Evolutionary conservation across 495 filamentous ascomycete genomes (phyloP).

Genomic region (Tuber microsphaerosporum): DNA sequence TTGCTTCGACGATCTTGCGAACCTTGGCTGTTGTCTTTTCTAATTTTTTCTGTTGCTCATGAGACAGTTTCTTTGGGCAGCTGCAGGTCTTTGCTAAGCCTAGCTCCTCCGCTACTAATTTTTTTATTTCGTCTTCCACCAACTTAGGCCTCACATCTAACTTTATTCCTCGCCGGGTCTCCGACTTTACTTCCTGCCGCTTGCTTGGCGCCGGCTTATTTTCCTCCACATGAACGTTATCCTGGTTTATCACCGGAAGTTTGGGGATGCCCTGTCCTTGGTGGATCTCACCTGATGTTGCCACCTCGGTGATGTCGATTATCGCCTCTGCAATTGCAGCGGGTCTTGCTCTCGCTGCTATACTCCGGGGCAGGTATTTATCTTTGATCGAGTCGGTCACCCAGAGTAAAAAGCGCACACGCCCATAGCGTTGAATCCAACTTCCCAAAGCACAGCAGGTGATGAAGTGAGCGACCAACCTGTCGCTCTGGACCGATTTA

Average conservation of each 20-base stretch:
- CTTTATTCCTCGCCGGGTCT: neutral
- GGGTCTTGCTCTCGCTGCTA: constrained; percentile 50
- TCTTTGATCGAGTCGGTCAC: constrained; percentile 48
- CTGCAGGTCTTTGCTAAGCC: neutral
- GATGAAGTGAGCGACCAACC: constrained; percentile 45
- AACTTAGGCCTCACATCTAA: neutral
- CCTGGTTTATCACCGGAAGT: constrained; percentile 30
- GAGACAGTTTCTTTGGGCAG: neutral
- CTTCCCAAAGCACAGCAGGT: constrained; percentile 42
- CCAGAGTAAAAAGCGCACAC: constrained; percentile 66
- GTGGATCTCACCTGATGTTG: constrained; percentile 38
- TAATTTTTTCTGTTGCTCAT: neutral
- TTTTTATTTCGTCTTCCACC: neutral
- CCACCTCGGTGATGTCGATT: constrained; percentile 49
- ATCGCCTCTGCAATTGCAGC: constrained; percentile 54
- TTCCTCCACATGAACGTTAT: neutral
- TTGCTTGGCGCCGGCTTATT: neutral
- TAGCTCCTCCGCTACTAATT: neutral
- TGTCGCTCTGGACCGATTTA: constrained; percentile 36
- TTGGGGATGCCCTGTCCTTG: constrained; percentile 44
- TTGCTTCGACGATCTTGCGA: neutral
- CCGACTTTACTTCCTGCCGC: neutral
- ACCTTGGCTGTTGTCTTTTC: neutral
- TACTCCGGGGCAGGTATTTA: constrained; percentile 49
- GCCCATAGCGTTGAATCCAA: constrained; percentile 57